A percentile compares a stretch with the other conserved stretches of the same genome.
These are phyloP conservation scores for Coemansia sp. DNA, from an alignment of 192 early-diverging fungal genomes.

Conservation along the genomic window DNA sequence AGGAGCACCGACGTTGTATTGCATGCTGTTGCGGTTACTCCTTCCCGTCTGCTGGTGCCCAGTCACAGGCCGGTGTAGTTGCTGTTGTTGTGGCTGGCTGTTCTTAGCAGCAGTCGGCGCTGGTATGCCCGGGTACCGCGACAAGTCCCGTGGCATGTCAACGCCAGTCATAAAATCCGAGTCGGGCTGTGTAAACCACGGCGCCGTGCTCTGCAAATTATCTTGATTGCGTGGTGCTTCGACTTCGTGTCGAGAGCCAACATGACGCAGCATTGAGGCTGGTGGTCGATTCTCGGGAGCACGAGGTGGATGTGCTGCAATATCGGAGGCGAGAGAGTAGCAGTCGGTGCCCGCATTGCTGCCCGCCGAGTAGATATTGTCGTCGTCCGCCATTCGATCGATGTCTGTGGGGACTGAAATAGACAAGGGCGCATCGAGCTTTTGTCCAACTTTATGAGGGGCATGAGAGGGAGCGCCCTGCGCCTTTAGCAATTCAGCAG, in stretches of 20 bases:
- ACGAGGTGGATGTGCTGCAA: conserved; percentile 5
- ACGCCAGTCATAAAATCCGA: conserved; percentile 13
- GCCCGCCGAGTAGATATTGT: conserved; percentile 13
- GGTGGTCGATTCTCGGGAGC: background rate
- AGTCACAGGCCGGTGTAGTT: conserved; percentile 7
- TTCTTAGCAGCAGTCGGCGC: conserved; percentile 15
- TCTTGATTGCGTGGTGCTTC: conserved; percentile 8
- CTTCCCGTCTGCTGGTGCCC: conserved; percentile 14
- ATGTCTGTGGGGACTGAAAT: conserved; percentile 37
- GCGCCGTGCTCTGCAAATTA: background rate
- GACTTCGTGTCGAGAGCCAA: conserved; percentile 14
- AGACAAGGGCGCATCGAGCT: conserved; percentile 13
- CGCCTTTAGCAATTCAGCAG: background rate
- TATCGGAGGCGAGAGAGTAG: conserved; percentile 3
- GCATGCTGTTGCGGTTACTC: conserved; percentile 54
- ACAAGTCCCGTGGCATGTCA: conserved; percentile 29
- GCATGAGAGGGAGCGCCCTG: background rate
- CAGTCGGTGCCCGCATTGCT: conserved; percentile 5
- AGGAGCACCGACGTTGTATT: conserved; percentile 53
- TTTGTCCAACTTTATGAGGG: background rate
- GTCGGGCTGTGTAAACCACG: conserved; percentile 30
- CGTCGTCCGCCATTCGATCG: conserved; percentile 15
- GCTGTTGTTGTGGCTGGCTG: conserved; percentile 13
- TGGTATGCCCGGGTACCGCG: conserved; percentile 36
- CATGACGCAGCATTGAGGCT: conserved; percentile 10